Evolutionary conservation across 148 eudicot genomes (phyloP).

Genomic region (Fallopia convolvulus): DNA sequence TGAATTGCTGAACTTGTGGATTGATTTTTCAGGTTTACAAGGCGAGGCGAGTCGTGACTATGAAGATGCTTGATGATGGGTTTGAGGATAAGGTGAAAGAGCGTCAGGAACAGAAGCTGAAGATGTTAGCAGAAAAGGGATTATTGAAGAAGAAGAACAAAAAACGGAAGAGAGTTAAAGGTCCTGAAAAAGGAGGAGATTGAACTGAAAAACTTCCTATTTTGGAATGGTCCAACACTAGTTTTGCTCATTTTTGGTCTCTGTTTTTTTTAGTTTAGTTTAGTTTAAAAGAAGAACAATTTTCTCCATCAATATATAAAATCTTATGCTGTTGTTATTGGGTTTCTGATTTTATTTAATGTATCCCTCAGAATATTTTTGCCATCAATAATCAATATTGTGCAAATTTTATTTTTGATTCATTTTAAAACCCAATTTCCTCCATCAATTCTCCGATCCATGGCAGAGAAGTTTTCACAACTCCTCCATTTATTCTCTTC

Average conservation of each 20-base stretch:
- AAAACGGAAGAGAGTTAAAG: constrained; percentile 35
- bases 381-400: no score
- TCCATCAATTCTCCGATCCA: no score
- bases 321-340: not conserved
- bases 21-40: constrained; percentile 53
- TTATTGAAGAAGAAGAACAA: constrained; percentile 30
- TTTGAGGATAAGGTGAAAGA: constrained; percentile 64
- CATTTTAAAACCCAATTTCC: no score
- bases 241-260: not conserved
- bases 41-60: constrained; percentile 64
- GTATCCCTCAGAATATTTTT: not conserved
- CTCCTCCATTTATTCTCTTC: no score
- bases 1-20: not conserved
- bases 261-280: not conserved
- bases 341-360: not conserved
- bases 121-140: constrained; percentile 44
- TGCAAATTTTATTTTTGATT: no score
- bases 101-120: constrained; percentile 62
- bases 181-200: constrained; percentile 4
- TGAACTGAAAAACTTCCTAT: not conserved
- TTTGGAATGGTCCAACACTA: not conserved
- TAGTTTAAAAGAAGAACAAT: not conserved
- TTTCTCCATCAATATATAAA: not conserved
- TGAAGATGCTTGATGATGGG: constrained; percentile 83
- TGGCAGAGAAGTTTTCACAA: no score